Evolutionary conservation across 73 alveolate species (phyloP).

Genomic region (Effrenium voratum): DNA sequence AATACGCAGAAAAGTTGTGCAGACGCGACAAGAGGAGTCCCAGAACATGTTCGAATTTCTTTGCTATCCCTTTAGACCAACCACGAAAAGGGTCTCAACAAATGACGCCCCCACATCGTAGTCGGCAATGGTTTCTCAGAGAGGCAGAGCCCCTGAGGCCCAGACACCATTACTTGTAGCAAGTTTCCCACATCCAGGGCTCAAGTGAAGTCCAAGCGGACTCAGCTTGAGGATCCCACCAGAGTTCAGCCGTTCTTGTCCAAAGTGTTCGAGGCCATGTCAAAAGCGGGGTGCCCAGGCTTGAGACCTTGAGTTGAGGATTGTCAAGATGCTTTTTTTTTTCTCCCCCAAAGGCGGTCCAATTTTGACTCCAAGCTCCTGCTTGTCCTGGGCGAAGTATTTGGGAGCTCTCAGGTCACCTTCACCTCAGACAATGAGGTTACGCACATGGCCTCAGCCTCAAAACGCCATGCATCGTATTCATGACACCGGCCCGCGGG

Average conservation of each 20-base stretch:
- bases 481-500: slow-evolving; percentile 76
- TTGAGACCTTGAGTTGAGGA: slow-evolving; percentile 97
- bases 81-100: too few relatives aligned
- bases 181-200: too few relatives aligned
- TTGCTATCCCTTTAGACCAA: too few relatives aligned
- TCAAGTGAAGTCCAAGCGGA: too few relatives aligned
- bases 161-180: too few relatives aligned
- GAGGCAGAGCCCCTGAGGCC: too few relatives aligned
- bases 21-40: too few relatives aligned
- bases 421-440: slow-evolving; percentile 88
- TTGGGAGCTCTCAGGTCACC: slow-evolving; percentile 13
- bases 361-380: not conserved
- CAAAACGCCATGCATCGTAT: not conserved
- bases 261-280: slow-evolving; percentile 98
- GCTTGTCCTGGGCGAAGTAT: not conserved
- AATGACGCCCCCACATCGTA: too few relatives aligned
- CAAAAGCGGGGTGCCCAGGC: slow-evolving; percentile 96
- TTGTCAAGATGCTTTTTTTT: slow-evolving; percentile 68
- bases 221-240: slow-evolving; percentile 95
- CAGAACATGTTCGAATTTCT: too few relatives aligned
- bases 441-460: slow-evolving; percentile 38
- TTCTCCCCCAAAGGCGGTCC: not conserved
- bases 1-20: too few relatives aligned
- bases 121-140: too few relatives aligned
- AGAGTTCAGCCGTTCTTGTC: slow-evolving; percentile 95